phyloP scores from a whole-genome alignment of 2,329 filamentous ascomycete genomes.

The Microthyrium microscopicum region DNA sequence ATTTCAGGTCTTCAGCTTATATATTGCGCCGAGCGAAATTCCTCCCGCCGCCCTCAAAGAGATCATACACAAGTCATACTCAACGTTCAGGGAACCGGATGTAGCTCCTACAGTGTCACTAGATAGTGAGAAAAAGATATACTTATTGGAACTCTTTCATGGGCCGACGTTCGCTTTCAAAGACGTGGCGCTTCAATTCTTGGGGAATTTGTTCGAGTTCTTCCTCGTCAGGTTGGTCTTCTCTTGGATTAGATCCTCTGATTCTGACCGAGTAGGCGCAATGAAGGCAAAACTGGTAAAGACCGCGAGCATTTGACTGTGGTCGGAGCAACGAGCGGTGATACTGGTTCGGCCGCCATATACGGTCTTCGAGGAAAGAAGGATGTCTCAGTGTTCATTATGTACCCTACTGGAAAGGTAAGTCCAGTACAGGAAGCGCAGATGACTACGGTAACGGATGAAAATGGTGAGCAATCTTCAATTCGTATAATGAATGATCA shows the following conservation, averaged over 20 bases:
- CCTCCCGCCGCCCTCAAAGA: conserved; percentile 61
- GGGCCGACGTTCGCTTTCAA: conserved; percentile 88
- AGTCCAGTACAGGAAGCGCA: conserved; percentile 88
- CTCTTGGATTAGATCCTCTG: conserved; percentile 43
- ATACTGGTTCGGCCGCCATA: conserved; percentile 82
- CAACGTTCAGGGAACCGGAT: conserved; percentile 67
- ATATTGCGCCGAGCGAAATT: conserved; percentile 73
- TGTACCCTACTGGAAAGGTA: conserved; percentile 81
- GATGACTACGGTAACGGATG: conserved; percentile 86
- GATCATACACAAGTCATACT: conserved; percentile 73
- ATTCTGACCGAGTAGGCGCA: conserved; percentile 63
- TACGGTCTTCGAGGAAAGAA: conserved; percentile 91
- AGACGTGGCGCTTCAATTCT: conserved; percentile 65
- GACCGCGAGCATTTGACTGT: conserved; percentile 34
- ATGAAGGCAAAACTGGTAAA: conserved; percentile 44
- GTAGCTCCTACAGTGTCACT: conserved; percentile 68
- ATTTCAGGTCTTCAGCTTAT: conserved; percentile 70
- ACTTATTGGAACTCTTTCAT: conserved; percentile 89
- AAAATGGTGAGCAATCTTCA: no score
- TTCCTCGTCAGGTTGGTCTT: conserved; percentile 65
- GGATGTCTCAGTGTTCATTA: conserved; percentile 90
- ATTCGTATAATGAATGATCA: no score
- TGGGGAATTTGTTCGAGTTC: conserved; percentile 93
- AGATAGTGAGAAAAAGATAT: conserved; percentile 52
- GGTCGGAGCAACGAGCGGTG: conserved; percentile 24